Base-by-base conservation (phyloP, 139 green algal species). In the Ulvella scutata region DNA sequence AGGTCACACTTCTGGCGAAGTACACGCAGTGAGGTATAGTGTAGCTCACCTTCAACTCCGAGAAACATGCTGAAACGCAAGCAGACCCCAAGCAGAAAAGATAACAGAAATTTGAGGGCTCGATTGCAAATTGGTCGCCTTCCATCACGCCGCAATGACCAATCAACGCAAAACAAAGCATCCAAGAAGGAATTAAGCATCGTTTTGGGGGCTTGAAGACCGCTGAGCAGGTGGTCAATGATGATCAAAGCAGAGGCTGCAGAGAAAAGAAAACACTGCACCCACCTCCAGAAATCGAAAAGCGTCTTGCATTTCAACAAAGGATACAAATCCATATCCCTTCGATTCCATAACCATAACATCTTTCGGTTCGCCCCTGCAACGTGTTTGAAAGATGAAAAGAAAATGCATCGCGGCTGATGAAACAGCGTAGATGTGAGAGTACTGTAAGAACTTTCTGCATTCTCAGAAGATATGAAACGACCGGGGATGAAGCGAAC, bases 271-370 rank as follows among this genome's bases (percentile, higher is more conserved):
- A 59, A 67, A 67, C 29, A 67, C n/a, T n/a, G n/a, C 31, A 67
- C 51, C 51, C 51, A 67, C 51, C 51, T 67, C 51, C 13, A 67
- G 51, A 67, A 67, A 67, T 23, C 51, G 51, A 67, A 67, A 67
- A 67, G 51, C 51, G 33, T 67, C 51, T 36, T 31, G 31, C 51
- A 67, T 67, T n/a, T 67, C 51, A 67, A 67, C 51, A 67, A 67
- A 67, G 31, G 51, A 36, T 36, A 67, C 51, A 67, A 67, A 67
- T 10, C 51, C 51, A 67, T 67, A 67, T 10, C 51, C 51, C 51
- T 67, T 67, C 9, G 51, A 67, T 34, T 67, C 51, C 51, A 67
- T 67, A 23, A 67, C 51, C 31, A 26, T 36, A 29, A 29, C 20
- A 67, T 67, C 51, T 67, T 67, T 67, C 13, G 51, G 51, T 26